phyloP scores from a whole-genome alignment of 2,329 filamentous ascomycete species.

The Fusarium oligoseptatum region DNA sequence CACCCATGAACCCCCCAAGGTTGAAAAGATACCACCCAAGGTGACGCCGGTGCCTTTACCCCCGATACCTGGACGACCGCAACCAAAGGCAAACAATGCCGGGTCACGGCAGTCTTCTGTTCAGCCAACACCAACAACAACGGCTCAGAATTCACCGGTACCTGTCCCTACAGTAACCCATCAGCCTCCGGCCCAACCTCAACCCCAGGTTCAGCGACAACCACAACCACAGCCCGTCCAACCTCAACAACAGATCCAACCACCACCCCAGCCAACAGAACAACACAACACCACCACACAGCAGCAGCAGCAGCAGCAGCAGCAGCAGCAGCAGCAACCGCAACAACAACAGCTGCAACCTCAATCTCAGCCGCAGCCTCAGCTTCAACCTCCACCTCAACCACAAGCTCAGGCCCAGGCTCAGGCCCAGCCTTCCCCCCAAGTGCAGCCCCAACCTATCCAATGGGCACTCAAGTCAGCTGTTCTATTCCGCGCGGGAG shows the following conservation, averaged over 20 bases:
- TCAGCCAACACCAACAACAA: slow-evolving; percentile 31
- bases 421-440: slow-evolving; percentile 29
- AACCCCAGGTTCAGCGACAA: slow-evolving; percentile 16
- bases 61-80: slow-evolving; percentile 50
- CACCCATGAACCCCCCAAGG: slow-evolving; percentile 38
- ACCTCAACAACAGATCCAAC: slow-evolving; percentile 21
- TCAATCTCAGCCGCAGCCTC: slow-evolving; percentile 21
- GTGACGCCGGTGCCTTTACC: slow-evolving; percentile 56
- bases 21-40: slow-evolving; percentile 47
- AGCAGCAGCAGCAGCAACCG: background rate
- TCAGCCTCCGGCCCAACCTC: slow-evolving; percentile 19
- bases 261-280: slow-evolving; percentile 12
- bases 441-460: slow-evolving; percentile 32
- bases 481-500: slow-evolving; percentile 61
- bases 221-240: slow-evolving; percentile 23
- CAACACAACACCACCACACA: slow-evolving; percentile 15
- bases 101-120: slow-evolving; percentile 49
- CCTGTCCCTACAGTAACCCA: slow-evolving; percentile 2
- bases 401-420: slow-evolving; percentile 24
- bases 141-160: slow-evolving; percentile 37
- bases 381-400: slow-evolving; percentile 21
- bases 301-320: slow-evolving; percentile 31
- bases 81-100: slow-evolving; percentile 49
- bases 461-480: slow-evolving; percentile 53
- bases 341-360: slow-evolving; percentile 12